Evolutionary conservation across 345 rosid species (phyloP), one percentile per base, ranked within the genome.

Genomic region (Euphorbia pulcherrima): DNA sequence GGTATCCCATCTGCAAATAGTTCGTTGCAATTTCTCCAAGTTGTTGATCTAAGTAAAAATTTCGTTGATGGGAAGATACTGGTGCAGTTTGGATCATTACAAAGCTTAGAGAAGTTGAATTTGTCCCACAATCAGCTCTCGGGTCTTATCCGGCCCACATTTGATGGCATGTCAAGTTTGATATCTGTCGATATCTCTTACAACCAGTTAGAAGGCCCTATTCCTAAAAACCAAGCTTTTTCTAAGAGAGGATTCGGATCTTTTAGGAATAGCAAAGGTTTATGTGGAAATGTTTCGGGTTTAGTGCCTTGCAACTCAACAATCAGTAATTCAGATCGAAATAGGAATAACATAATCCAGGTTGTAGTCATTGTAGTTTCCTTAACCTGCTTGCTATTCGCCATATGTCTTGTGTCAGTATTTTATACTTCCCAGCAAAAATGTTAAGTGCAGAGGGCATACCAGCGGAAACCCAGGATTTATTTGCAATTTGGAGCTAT

Each of bases 131-230:
- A 67, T 37, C 37, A 30, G 61, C 37, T 67, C 23, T 56, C 63
- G 14, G 71, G 71, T 24, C 3, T n/a, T 7, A 68, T 68, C 58
- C 71, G 63, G n/a, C 4, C 6, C 4, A 5, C 61, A 35, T 67
- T 67, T n/a, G 63, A 60, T 60, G 39, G 21, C 17, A 29, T 33
- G 63, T 3, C 37, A n/a, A 35, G 63, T 46, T 60, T 60, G 26
- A 60, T 46, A 30, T 16, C 26, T n/a, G 44, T 60, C 11, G 39
- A 33, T 29, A 17, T 58, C 16, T 58, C 62, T 23, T 11, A 28
- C 23, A 58, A 58, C n/a, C 21, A 30, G 18, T 4, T 60, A 60
- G 63, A 60, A 16, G 63, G 46, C 9, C 63, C 41, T 7, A 30
- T 60, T 60, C 63, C 63, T n/a, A 5, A 35, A 14, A 6, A 10